Evolutionary conservation across 805 yeast species (phyloP).

Genomic region (Candida ortonii): DNA sequence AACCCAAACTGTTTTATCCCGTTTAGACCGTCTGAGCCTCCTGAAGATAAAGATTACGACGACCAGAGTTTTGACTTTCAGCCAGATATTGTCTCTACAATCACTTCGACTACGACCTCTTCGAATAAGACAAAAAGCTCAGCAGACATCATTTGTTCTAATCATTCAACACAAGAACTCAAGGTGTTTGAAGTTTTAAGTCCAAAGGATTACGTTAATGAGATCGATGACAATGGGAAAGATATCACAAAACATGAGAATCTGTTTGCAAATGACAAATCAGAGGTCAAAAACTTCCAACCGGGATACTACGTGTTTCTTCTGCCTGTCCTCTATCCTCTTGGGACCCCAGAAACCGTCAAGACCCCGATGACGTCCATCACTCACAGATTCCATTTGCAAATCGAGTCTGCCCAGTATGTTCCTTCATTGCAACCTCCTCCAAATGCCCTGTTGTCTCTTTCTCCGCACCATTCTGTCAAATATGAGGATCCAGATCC

Average conservation of each 20-base stretch:
- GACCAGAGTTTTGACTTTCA: constrained; percentile 18
- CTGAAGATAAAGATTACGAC: constrained; percentile 11
- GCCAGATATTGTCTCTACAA: constrained; percentile 19
- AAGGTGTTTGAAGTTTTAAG: constrained; percentile 22
- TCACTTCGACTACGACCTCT: constrained; percentile 11
- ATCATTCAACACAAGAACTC: constrained; percentile 27
- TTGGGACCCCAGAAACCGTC: constrained; percentile 60
- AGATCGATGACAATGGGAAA: constrained; percentile 21
- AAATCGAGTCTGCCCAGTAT: constrained; percentile 34
- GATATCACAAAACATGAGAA: constrained; percentile 15
- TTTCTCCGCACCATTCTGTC: constrained; percentile 32
- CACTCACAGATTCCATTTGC: constrained; percentile 40
- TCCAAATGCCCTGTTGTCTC: constrained; percentile 33
- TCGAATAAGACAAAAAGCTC: constrained; percentile 11
- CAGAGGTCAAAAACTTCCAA: constrained; percentile 31
- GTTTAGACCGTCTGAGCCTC: constrained; percentile 16
- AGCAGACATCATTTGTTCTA: constrained; percentile 20
- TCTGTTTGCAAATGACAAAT: constrained; percentile 15
- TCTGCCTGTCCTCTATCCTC: constrained; percentile 60
- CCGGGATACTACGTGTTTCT: constrained; percentile 72
- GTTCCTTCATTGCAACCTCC: constrained; percentile 30
- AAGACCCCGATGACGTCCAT: constrained; percentile 49
- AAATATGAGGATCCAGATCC: constrained; percentile 21
- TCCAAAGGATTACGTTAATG: constrained; percentile 25
- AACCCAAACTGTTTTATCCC: constrained; percentile 37